phyloP scores from a whole-genome alignment of 495 filamentous ascomycete species.

The Cercophora scortea region DNA sequence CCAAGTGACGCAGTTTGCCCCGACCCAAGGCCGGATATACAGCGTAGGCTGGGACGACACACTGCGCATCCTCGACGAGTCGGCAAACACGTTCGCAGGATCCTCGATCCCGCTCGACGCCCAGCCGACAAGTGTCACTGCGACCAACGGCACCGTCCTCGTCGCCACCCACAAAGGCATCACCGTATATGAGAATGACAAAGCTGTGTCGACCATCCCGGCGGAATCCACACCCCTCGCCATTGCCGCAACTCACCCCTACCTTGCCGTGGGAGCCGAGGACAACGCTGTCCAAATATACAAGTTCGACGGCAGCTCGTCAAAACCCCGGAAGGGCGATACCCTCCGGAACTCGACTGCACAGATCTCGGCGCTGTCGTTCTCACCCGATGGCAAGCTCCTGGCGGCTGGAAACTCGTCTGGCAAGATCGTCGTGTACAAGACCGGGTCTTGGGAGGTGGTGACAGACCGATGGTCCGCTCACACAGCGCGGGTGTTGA shows the following conservation, averaged over 20 bases:
- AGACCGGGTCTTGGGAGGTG: slow-evolving; percentile 48
- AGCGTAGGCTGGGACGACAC: slow-evolving; percentile 96
- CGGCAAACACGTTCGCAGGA: slow-evolving; percentile 41
- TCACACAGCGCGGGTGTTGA: slow-evolving; percentile 80
- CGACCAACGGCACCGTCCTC: slow-evolving; percentile 39
- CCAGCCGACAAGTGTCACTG: slow-evolving; percentile 45
- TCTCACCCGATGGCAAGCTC: slow-evolving; percentile 63
- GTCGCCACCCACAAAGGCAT: slow-evolving; percentile 62
- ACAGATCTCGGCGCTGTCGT: slow-evolving; percentile 61
- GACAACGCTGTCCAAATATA: slow-evolving; percentile 67
- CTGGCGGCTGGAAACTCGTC: slow-evolving; percentile 76
- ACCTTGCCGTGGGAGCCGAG: slow-evolving; percentile 70
- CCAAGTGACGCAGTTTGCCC: slow-evolving; percentile 70
- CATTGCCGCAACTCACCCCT: slow-evolving; percentile 56
- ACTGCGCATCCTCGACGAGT: slow-evolving; percentile 64
- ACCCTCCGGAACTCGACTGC: slow-evolving; percentile 47
- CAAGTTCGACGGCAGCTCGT: slow-evolving; percentile 28
- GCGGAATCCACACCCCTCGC: slow-evolving; percentile 53
- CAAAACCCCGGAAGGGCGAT: slow-evolving; percentile 28
- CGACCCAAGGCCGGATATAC: slow-evolving; percentile 53
- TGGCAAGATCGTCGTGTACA: slow-evolving; percentile 78
- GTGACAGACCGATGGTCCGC: slow-evolving; percentile 80
- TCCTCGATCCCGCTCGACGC: slow-evolving; percentile 35
- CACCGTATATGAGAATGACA: slow-evolving; percentile 54
- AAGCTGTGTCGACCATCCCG: slow-evolving; percentile 39